Base-by-base conservation (phyloP, 202 grass and related monocot species). In the Carex sylvatica region DNA sequence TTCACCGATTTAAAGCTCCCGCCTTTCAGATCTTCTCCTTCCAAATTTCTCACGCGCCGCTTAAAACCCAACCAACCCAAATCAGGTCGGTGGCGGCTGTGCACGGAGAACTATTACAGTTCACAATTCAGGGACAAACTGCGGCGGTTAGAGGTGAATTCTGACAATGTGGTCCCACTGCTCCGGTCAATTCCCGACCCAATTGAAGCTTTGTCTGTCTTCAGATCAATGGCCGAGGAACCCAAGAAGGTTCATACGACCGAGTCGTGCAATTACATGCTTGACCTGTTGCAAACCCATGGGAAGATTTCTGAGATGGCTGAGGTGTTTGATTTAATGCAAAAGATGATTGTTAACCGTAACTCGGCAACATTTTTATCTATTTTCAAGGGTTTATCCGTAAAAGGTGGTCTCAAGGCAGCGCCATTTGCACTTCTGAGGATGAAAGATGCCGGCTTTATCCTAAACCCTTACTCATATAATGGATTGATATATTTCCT, bases 311-410 rank as follows among this genome's bases (percentile, higher is more conserved):
- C 49, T 74, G 94, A 97, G 76, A 88, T 97, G 89, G 87, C 88
- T 44, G 62, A 82, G 83, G 95, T 98, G 85, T 98, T 98, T 83
- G 90, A 95, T 83, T 56, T 95, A 84, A 98, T 98, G 95, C 95
- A 98, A 85, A 90, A 51, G 80, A 92, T 93, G 84, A 87, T 95
- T 13, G 83, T 95, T 53, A 95, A 91, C 83, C 24, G 90, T 61
- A 95, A 85, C n/a, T 54, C 93, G 0, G 44, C 14, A 40, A 98
- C 95, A 14, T 98, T 98, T 49, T 79, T 83, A 16, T 85, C 84
- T 42, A 75, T 98, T 65, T 98, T 98, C 84, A 83, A 83, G 62
- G 84, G 78, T 10, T 55, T 98, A 4, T 86, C 86, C 22, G 54
- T 98, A 12, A 67, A 83, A 24, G 92, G 95, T 0, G 95, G 90